Conservation (phyloP, 129 eudicot genomes). For the Erigeron canadensis region DNA sequence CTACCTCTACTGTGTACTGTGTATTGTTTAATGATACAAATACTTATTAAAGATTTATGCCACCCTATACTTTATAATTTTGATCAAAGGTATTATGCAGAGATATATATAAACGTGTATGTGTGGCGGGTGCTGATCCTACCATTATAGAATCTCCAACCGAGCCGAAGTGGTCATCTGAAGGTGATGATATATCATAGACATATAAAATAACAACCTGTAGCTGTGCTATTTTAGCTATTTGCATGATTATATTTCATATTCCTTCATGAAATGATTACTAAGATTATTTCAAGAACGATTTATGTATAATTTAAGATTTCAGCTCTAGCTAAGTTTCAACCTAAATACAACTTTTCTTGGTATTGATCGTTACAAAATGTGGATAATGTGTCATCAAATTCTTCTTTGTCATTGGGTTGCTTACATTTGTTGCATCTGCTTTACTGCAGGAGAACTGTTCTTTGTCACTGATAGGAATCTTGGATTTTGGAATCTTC, state of each 20-base stretch:
- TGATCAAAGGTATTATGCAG: slow-evolving; percentile 25
- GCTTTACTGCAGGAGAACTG: slow-evolving; percentile 49
- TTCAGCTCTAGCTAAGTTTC: neutral
- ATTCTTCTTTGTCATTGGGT: neutral
- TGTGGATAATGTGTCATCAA: neutral
- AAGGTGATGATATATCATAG: slow-evolving; percentile 26
- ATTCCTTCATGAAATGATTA: neutral
- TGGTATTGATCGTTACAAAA: neutral
- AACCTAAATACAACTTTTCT: neutral
- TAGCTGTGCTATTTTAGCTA: neutral
- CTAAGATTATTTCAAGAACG: neutral
- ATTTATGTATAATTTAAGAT: neutral
- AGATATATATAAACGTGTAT: slow-evolving; percentile 30
- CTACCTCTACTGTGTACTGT: neutral
- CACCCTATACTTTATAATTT: neutral
- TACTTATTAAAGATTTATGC: neutral
- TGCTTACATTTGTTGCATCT: neutral
- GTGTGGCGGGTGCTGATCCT: slow-evolving; percentile 46
- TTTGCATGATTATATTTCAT: neutral
- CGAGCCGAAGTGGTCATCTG: slow-evolving; percentile 49
- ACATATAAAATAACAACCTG: neutral
- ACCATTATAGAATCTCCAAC: slow-evolving; percentile 45
- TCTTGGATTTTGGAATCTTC: slow-evolving; percentile 59
- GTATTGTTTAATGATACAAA: neutral
- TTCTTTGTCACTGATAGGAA: slow-evolving; percentile 55